phyloP scores from a whole-genome alignment of 2,329 filamentous ascomycete genomes.

The Diaporthe citri region DNA sequence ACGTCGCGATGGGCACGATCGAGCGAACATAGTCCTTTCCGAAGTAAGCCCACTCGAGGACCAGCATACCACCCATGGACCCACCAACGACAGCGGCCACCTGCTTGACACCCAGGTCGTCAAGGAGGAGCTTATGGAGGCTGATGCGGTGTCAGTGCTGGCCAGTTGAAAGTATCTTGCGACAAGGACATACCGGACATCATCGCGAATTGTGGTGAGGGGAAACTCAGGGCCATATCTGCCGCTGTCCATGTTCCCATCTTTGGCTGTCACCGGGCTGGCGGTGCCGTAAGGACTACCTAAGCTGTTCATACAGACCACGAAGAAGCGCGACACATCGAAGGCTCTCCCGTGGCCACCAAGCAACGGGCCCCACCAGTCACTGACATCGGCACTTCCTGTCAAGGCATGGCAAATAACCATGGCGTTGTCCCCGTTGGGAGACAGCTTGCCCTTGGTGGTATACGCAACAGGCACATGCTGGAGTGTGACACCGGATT shows the following conservation, averaged over 20 bases:
- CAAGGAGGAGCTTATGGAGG: slow-evolving; percentile 82
- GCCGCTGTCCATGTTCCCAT: slow-evolving; percentile 80
- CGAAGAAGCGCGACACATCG: slow-evolving; percentile 85
- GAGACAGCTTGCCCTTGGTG: slow-evolving; percentile 71
- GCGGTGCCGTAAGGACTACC: slow-evolving; percentile 89
- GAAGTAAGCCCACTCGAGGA: slow-evolving; percentile 92
- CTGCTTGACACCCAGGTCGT: slow-evolving; percentile 83
- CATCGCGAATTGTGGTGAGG: slow-evolving; percentile 92
- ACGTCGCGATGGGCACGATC: slow-evolving; percentile 87
- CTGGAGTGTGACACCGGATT: slow-evolving; percentile 86
- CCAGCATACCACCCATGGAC: slow-evolving; percentile 90
- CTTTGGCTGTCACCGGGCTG: slow-evolving; percentile 89
- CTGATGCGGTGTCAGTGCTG: slow-evolving; percentile 53
- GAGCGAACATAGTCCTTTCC: slow-evolving; percentile 86
- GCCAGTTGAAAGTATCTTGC: background rate
- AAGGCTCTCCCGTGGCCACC: slow-evolving; percentile 84
- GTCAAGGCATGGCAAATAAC: slow-evolving; percentile 87
- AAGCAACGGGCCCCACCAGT: slow-evolving; percentile 90
- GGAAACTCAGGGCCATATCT: slow-evolving; percentile 97
- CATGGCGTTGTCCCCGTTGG: slow-evolving; percentile 75
- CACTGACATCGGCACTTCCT: slow-evolving; percentile 84
- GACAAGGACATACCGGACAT: slow-evolving; percentile 79
- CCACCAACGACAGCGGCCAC: slow-evolving; percentile 85
- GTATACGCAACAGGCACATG: slow-evolving; percentile 82
- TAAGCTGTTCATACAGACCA: slow-evolving; percentile 87